Conservation (phyloP, 2,329 filamentous ascomycete species). For the Rosellinia necatrix region DNA sequence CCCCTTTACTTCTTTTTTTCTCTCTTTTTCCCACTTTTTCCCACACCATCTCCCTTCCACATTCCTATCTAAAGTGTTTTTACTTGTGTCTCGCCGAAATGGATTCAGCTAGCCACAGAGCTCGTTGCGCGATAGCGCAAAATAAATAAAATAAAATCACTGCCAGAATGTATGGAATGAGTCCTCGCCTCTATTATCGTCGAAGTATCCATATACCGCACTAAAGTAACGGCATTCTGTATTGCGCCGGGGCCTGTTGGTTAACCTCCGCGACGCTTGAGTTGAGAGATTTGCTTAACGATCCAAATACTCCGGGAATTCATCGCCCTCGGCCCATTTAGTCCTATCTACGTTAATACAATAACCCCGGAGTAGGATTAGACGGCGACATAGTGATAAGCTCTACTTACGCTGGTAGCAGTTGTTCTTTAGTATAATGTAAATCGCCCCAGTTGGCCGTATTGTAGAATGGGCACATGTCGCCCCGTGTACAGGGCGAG, state of each 20-base stretch:
- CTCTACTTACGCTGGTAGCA: constrained; percentile 36
- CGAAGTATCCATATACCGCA: too few relatives aligned
- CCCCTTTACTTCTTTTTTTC: background rate
- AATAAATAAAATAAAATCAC: too few relatives aligned
- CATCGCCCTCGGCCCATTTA: constrained; percentile 38
- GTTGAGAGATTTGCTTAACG: background rate
- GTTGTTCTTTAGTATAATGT: constrained; percentile 40
- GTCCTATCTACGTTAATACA: constrained; percentile 31
- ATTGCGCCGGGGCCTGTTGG: background rate
- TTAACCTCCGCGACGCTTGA: background rate
- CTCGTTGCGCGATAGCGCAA: too few relatives aligned
- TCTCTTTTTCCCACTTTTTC: background rate
- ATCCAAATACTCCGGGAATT: constrained; percentile 65
- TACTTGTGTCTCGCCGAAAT: background rate
- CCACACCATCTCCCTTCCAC: background rate
- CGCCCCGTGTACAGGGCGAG: constrained; percentile 33
- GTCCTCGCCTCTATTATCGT: too few relatives aligned
- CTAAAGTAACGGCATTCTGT: too few relatives aligned
- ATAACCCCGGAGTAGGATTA: background rate
- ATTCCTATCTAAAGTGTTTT: too few relatives aligned
- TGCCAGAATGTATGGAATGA: too few relatives aligned
- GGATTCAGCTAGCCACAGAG: too few relatives aligned
- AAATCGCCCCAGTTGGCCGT: constrained; percentile 40
- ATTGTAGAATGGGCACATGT: constrained; percentile 38
- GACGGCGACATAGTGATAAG: background rate